Percentiles rank a stretch among this genome's conserved stretches.
Evolutionary conservation across 352 stramenopile species (phyloP).

Genomic region (Phytophthora pistaciae): DNA sequence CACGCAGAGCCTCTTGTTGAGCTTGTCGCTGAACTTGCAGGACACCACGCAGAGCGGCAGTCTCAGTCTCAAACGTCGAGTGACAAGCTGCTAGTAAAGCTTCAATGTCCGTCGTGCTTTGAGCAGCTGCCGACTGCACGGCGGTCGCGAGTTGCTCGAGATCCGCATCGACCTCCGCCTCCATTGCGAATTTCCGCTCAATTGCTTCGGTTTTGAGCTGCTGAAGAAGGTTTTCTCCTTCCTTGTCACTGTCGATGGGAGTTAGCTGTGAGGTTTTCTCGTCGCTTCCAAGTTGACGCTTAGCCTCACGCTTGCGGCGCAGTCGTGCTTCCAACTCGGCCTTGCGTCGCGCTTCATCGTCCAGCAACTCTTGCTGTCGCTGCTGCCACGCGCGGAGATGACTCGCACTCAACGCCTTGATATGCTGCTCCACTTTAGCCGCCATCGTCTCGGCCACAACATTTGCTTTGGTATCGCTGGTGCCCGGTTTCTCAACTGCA

Average conservation of each 20-base stretch:
- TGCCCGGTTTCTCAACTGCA: background rate
- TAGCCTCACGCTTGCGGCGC: slow-evolving; percentile 23
- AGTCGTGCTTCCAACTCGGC: slow-evolving; percentile 31
- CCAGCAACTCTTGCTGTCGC: slow-evolving; percentile 30
- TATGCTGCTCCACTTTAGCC: slow-evolving; percentile 43
- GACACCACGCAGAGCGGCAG: slow-evolving; percentile 21
- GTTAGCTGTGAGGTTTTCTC: background rate
- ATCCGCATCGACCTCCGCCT: slow-evolving; percentile 32
- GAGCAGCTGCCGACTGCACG: slow-evolving; percentile 25
- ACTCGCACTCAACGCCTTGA: slow-evolving; percentile 37
- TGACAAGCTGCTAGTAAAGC: slow-evolving; percentile 33
- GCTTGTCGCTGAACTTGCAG: slow-evolving; percentile 28
- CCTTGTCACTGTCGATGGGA: background rate
- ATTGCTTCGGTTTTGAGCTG: slow-evolving; percentile 27
- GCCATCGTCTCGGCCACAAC: slow-evolving; percentile 33
- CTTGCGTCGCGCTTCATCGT: slow-evolving; percentile 27
- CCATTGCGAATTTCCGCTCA: slow-evolving; percentile 29
- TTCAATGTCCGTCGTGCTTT: slow-evolving; percentile 38
- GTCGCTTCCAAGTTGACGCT: background rate
- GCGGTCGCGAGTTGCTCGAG: slow-evolving; percentile 34
- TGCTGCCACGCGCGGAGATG: slow-evolving; percentile 37
- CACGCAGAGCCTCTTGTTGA: slow-evolving; percentile 28
- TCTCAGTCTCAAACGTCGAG: slow-evolving; percentile 37
- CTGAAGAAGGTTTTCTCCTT: slow-evolving; percentile 18
- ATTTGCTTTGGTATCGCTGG: slow-evolving; percentile 1